Percentiles rank a stretch among this genome's conserved stretches.
These are phyloP conservation scores for Diaporthe capsici DNA, from an alignment of 2,329 filamentous ascomycete species.

Conservation along the genomic window DNA sequence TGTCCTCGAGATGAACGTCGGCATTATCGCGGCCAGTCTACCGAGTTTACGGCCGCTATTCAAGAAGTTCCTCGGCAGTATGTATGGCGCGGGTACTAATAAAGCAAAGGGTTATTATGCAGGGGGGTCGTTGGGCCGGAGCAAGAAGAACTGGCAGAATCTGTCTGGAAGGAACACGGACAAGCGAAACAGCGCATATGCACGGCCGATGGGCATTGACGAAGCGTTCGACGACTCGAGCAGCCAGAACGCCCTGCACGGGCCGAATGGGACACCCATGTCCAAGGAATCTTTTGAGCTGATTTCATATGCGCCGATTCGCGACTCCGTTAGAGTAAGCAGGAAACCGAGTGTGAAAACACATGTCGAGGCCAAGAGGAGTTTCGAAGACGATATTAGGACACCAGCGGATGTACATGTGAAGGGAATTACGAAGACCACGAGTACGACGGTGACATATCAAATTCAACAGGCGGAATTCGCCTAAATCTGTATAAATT, in stretches of 20 bases:
- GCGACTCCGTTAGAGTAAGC: not conserved
- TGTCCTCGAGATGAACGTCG: conserved; percentile 47
- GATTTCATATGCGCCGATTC: not conserved
- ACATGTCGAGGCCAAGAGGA: conserved; percentile 14
- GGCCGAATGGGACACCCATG: not conserved
- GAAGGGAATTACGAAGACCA: conserved; percentile 23
- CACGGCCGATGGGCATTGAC: not conserved
- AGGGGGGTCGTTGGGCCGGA: not conserved
- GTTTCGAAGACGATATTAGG: not conserved
- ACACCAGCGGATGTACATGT: conserved; percentile 5
- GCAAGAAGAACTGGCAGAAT: conserved; percentile 10
- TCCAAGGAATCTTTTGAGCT: conserved; percentile 25
- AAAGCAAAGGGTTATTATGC: conserved; percentile 1
- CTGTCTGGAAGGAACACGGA: not conserved
- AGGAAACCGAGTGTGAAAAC: conserved; percentile 4
- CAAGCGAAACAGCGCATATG: not conserved
- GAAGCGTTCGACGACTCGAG: not conserved
- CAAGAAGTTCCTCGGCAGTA: conserved; percentile 40
- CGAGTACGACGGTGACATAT: conserved; percentile 13
- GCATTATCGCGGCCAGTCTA: conserved; percentile 49
- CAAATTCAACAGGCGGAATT: not conserved
- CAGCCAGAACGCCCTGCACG: conserved; percentile 12
- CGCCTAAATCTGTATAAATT: not conserved
- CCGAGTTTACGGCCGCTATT: conserved; percentile 49
- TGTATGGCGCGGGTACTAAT: conserved; percentile 4